phyloP scores from a whole-genome alignment of 352 stramenopile species.

The Globisporangium barbulae region DNA sequence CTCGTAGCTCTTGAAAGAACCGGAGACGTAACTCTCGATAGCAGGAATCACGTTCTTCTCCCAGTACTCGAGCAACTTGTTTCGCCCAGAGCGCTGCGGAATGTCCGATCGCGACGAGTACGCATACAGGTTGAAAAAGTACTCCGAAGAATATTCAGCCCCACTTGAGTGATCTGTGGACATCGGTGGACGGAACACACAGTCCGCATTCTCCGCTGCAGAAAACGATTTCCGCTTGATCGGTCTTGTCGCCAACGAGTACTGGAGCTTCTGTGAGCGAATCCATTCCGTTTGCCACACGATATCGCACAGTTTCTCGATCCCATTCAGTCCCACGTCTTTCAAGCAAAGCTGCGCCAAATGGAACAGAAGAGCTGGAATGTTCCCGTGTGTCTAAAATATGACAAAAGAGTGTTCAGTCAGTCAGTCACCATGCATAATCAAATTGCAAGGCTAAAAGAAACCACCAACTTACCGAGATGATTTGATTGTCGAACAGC shows the following conservation, averaged over 20 bases:
- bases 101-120: constrained; percentile 60
- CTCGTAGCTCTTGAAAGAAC: constrained; percentile 84
- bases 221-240: constrained; percentile 37
- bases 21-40: constrained; percentile 76
- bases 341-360: constrained; percentile 54
- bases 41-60: constrained; percentile 84
- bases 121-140: constrained; percentile 71
- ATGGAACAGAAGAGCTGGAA: constrained; percentile 53
- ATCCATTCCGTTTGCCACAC: constrained; percentile 49
- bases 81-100: constrained; percentile 63
- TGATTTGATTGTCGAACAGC: constrained; percentile 62
- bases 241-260: constrained; percentile 38
- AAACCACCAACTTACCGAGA: constrained; percentile 32
- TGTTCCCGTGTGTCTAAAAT: constrained; percentile 51
- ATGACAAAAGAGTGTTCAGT: constrained; percentile 5
- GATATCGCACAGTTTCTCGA: constrained; percentile 31
- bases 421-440: not conserved
- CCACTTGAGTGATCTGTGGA: constrained; percentile 15
- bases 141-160: constrained; percentile 29
- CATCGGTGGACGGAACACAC: constrained; percentile 25
- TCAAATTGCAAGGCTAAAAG: not conserved
- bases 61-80: constrained; percentile 84
- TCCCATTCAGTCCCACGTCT: constrained; percentile 31
- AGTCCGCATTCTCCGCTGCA: constrained; percentile 30
- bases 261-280: constrained; percentile 35